Evolutionary conservation across 2,329 filamentous ascomycete genomes (phyloP).

Genomic region (Curvularia eragrostidis): DNA sequence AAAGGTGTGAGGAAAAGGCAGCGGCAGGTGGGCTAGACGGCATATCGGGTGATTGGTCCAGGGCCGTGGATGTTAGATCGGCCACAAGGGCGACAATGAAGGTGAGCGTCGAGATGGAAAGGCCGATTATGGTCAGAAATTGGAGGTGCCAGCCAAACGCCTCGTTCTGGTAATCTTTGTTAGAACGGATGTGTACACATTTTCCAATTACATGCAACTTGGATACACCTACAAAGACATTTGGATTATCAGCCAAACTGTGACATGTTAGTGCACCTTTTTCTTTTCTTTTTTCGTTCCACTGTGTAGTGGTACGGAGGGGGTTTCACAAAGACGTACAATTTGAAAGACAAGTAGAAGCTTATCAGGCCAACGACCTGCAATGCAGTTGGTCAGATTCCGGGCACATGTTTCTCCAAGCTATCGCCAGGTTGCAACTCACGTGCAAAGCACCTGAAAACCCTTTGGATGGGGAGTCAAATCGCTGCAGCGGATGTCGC

Average conservation of each 20-base stretch:
- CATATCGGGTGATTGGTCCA: constrained; percentile 32
- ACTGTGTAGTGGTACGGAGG: neutral
- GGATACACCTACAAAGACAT: constrained; percentile 34
- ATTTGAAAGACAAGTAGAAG: constrained; percentile 55
- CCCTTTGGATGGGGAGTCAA: constrained; percentile 69
- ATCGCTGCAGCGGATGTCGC: constrained; percentile 68
- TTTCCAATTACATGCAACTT: no score
- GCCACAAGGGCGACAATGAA: constrained; percentile 69
- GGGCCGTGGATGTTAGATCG: constrained; percentile 57
- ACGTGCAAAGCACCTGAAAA: constrained; percentile 69
- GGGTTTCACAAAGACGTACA: constrained; percentile 26
- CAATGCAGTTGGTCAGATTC: neutral
- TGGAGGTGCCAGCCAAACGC: constrained; percentile 74
- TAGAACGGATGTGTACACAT: neutral
- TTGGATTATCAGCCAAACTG: constrained; percentile 42
- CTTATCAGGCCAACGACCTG: constrained; percentile 52
- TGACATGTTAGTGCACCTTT: constrained; percentile 10
- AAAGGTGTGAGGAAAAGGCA: constrained; percentile 59
- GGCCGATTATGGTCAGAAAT: constrained; percentile 76
- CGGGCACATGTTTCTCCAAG: neutral
- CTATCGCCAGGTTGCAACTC: constrained; percentile 5
- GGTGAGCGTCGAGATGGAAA: constrained; percentile 66
- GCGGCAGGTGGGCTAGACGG: constrained; percentile 3
- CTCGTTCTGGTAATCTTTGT: constrained; percentile 49
- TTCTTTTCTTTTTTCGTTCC: neutral